Conservation (phyloP, 208 protist genomes). For the Acanthamoeba healyi region DNA sequence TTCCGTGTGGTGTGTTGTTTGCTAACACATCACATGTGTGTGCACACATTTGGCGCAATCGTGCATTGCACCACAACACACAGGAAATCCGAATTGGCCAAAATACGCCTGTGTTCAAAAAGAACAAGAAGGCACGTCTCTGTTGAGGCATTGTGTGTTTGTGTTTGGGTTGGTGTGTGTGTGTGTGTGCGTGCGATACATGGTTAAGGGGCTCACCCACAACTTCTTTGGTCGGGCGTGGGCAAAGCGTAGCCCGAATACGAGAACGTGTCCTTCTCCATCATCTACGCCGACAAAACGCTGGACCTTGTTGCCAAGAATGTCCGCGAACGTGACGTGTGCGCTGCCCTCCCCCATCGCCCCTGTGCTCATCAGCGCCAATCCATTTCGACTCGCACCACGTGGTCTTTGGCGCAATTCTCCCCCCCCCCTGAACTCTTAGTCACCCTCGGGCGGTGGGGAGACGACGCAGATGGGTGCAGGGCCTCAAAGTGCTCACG, state of each 20-base stretch:
- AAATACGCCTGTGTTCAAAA: conserved; percentile 37
- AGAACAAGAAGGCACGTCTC: neutral
- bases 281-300: conserved; percentile 52
- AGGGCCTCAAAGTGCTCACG: conserved; percentile 29
- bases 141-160: too few species aligned
- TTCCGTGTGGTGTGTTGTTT: too few species aligned
- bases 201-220: too few species aligned
- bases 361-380: neutral
- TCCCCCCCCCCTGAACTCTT: too few species aligned
- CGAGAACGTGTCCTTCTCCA: conserved; percentile 51
- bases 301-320: conserved; percentile 26
- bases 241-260: conserved; percentile 16
- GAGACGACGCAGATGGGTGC: neutral
- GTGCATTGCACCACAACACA: neutral
- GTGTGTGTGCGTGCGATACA: too few species aligned
- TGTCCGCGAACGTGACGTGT: conserved; percentile 47
- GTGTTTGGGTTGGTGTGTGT: too few species aligned
- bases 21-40: neutral
- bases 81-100: conserved; percentile 47
- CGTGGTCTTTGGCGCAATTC: too few species aligned
- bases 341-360: neutral
- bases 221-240: too few species aligned
- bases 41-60: neutral
- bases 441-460: too few species aligned
- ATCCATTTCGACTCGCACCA: too few species aligned